A percentile compares a stretch with the other conserved stretches of the same genome.
phyloP scores from a whole-genome alignment of 768 basidiomycete species.

The Rhizopogon vinicolor region DNA sequence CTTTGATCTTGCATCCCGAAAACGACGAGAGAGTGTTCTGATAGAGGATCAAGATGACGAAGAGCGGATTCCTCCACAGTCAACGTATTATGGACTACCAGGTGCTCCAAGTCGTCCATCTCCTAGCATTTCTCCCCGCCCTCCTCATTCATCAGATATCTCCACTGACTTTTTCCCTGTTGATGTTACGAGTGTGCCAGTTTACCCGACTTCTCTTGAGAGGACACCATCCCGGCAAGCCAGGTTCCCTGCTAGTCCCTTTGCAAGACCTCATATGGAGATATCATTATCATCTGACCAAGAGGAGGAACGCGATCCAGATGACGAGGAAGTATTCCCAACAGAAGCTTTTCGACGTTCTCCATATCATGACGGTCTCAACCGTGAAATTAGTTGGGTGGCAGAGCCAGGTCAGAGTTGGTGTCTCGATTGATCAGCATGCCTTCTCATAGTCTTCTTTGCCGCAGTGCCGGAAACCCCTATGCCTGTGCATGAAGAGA shows the following conservation, averaged over 20 bases:
- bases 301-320: slow-evolving; percentile 50
- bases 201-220: slow-evolving; percentile 38
- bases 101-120: slow-evolving; percentile 37
- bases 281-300: slow-evolving; percentile 41
- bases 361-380: slow-evolving; percentile 42
- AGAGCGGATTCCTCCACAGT: slow-evolving; percentile 33
- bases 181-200: slow-evolving; percentile 44
- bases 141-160: slow-evolving; percentile 48
- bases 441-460: slow-evolving; percentile 6
- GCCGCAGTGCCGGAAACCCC: slow-evolving; percentile 53
- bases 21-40: slow-evolving; percentile 53
- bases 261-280: slow-evolving; percentile 68
- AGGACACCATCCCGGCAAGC: slow-evolving; percentile 52
- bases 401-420: slow-evolving; percentile 58
- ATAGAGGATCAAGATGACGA: slow-evolving; percentile 69
- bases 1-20: slow-evolving; percentile 33
- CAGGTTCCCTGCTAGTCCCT: slow-evolving; percentile 63
- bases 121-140: slow-evolving; percentile 26
- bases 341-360: slow-evolving; percentile 51
- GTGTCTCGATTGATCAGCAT: background rate
- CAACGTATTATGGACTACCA: slow-evolving; percentile 36
- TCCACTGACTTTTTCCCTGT: slow-evolving; percentile 40
- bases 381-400: slow-evolving; percentile 73
- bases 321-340: slow-evolving; percentile 63
- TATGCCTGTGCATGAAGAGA: slow-evolving; percentile 55